Evolutionary conservation across 2,329 filamentous ascomycete species (phyloP).

Genomic region (Microascus cirrosus): DNA sequence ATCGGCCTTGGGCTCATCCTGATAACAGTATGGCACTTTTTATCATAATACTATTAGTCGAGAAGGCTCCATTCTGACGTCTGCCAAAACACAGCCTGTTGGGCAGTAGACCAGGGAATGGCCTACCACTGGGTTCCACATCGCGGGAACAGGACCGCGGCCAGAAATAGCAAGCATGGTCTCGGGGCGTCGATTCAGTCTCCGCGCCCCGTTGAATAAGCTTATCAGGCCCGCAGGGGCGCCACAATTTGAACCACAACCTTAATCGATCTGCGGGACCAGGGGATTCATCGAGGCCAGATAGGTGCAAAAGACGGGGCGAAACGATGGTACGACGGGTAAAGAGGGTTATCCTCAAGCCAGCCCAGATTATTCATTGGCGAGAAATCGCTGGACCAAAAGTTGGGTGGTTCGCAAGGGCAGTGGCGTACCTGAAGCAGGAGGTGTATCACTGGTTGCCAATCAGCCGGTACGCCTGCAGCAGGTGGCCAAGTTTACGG

Average conservation of each 20-base stretch:
- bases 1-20: too few species aligned
- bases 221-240: neutral
- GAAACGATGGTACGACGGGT: neutral
- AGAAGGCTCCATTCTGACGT: too few species aligned
- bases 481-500: neutral
- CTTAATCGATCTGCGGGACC: neutral
- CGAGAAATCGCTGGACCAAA: neutral
- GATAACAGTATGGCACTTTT: too few species aligned
- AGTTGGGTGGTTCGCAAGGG: neutral
- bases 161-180: neutral
- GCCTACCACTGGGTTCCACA: neutral
- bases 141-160: neutral
- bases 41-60: too few species aligned
- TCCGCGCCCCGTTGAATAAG: neutral
- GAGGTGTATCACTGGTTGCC: neutral
- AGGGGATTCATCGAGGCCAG: neutral
- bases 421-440: conserved; percentile 1
- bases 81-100: too few species aligned
- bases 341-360: neutral
- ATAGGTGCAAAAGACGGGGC: neutral
- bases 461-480: neutral
- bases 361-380: neutral
- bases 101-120: too few species aligned
- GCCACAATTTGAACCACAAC: neutral
- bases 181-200: neutral